A percentile compares a stretch with the other conserved stretches of the same genome.
Conservation (phyloP, 208 protist genomes). For the Angomonas ambiguus region DNA sequence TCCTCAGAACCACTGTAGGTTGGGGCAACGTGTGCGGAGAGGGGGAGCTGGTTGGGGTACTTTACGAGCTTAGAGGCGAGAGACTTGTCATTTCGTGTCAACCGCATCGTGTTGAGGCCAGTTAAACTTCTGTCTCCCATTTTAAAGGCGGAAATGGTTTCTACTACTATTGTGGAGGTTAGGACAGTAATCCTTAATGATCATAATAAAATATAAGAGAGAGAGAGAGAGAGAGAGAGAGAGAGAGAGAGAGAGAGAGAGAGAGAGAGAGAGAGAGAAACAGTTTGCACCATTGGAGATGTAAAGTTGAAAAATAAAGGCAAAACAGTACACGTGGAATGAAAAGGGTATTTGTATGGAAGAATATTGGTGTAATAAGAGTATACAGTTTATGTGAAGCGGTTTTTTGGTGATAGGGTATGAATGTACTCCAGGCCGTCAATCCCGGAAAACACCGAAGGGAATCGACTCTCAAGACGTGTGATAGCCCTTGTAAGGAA, state of each 20-base stretch:
- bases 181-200: not conserved
- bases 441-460: conserved; percentile 27
- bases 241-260: too few species aligned
- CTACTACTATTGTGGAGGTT: not conserved
- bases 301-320: too few species aligned
- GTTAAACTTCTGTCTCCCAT: not conserved
- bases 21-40: conserved; percentile 29
- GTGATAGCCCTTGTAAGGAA: conserved; percentile 34
- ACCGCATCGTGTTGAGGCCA: not conserved
- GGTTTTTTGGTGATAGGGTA: too few species aligned
- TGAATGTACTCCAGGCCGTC: conserved; percentile 45
- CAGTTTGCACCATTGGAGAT: too few species aligned
- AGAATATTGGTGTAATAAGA: too few species aligned
- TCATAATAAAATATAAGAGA: not conserved
- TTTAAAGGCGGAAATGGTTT: not conserved
- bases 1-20: conserved; percentile 16
- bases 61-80: conserved; percentile 14
- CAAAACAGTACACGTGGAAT: too few species aligned
- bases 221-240: not conserved
- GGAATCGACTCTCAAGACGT: conserved; percentile 31
- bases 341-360: not conserved
- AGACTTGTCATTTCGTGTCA: conserved; percentile 8
- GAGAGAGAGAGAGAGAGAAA: too few species aligned
- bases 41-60: conserved; percentile 11
- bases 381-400: not conserved